A percentile compares a stretch with the other conserved stretches of the same genome.
phyloP scores from a whole-genome alignment of 176 grass and related monocot genomes.

The Zea luxurians region DNA sequence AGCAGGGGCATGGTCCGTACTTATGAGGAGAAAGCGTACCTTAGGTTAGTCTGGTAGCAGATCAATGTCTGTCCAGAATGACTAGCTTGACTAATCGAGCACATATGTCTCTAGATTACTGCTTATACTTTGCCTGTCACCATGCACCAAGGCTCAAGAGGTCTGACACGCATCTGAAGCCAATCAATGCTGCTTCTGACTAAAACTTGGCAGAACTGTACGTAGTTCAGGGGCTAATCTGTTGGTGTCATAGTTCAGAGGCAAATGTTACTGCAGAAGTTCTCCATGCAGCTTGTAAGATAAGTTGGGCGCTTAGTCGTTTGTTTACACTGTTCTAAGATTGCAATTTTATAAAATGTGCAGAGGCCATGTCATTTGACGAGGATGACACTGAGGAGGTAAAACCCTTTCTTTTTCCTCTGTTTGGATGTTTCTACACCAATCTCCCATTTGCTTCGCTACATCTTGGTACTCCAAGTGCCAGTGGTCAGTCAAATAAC shows the following conservation, averaged over 20 bases:
- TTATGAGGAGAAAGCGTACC: background rate
- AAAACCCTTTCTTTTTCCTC: constrained; percentile 31
- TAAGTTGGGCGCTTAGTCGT: background rate
- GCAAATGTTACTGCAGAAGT: background rate
- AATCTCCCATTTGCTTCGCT: constrained; percentile 27
- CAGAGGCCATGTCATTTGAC: constrained; percentile 76
- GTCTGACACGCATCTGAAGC: background rate
- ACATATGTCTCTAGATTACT: background rate
- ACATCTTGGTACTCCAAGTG: background rate
- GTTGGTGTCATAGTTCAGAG: background rate
- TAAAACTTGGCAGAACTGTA: background rate
- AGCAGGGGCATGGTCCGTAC: background rate
- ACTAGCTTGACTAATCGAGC: constrained; percentile 1
- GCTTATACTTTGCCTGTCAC: background rate
- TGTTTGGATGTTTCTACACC: constrained; percentile 22
- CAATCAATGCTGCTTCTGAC: background rate
- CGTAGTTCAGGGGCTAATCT: background rate
- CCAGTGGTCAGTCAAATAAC: constrained; percentile 4
- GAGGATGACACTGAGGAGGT: constrained; percentile 58
- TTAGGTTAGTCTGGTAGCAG: background rate
- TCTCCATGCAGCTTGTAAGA: background rate
- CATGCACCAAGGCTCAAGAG: background rate
- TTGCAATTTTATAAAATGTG: constrained; percentile 18
- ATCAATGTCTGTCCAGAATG: background rate
- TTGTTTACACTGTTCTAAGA: constrained; percentile 25